Percentiles rank a stretch among this genome's conserved stretches.
Evolutionary conservation across 1,284 basidiomycete species (phyloP).

Genomic region (Cutaneotrichosporon sp.): DNA sequence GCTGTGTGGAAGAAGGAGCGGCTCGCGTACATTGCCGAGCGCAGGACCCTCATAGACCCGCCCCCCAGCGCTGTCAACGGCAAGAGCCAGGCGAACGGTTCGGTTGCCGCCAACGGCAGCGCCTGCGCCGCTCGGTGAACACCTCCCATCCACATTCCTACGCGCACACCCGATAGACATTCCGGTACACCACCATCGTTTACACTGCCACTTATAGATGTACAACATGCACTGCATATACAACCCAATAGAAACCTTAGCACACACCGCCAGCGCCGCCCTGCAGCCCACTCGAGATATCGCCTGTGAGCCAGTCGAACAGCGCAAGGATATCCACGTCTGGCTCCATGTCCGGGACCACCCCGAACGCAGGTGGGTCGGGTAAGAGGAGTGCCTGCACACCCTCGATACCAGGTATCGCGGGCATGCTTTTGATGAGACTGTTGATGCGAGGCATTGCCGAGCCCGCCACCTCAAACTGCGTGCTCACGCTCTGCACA

Average conservation of each 20-base stretch:
- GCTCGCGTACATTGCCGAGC: slow-evolving; percentile 15
- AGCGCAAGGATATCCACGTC: slow-evolving; percentile 20
- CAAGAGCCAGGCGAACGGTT: not conserved
- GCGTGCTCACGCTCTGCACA: slow-evolving; percentile 12
- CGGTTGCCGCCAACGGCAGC: not conserved
- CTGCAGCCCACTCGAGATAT: slow-evolving; percentile 10
- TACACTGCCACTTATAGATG: not conserved
- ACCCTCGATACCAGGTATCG: slow-evolving; percentile 21
- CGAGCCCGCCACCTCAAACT: slow-evolving; percentile 22
- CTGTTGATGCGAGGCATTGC: slow-evolving; percentile 19
- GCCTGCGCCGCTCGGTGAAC: not conserved
- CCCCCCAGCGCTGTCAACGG: not conserved
- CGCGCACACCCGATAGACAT: not conserved
- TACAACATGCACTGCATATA: slow-evolving; percentile 5
- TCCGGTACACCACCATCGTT: not conserved
- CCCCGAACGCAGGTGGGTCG: not conserved
- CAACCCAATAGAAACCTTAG: not conserved
- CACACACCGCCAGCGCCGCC: slow-evolving; percentile 2
- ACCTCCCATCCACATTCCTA: not conserved
- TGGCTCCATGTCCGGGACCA: slow-evolving; percentile 9
- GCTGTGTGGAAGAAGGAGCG: slow-evolving; percentile 16
- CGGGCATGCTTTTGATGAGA: slow-evolving; percentile 20
- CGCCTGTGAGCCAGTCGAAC: slow-evolving; percentile 27
- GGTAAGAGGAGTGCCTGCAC: slow-evolving; percentile 13
- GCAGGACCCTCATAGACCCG: not conserved